phyloP scores from a whole-genome alignment of 106 monocot species.

The Dendrobium officinale region DNA sequence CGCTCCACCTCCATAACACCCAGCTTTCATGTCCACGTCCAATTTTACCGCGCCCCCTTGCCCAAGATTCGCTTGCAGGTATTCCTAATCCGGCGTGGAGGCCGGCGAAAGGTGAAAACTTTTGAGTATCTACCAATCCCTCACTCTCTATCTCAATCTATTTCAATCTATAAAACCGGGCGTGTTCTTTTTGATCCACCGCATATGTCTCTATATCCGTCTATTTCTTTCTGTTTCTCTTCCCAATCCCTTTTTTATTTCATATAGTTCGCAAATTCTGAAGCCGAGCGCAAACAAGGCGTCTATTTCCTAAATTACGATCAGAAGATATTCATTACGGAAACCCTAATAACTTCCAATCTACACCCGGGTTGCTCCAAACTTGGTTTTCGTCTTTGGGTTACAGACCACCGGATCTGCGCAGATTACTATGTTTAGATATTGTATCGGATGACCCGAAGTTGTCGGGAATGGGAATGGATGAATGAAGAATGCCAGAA shows the following conservation, averaged over 20 bases:
- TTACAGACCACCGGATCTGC: background rate
- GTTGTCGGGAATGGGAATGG: conserved; percentile 12
- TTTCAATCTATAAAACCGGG: background rate
- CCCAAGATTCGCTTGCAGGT: background rate
- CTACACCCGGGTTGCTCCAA: background rate
- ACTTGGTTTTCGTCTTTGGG: background rate
- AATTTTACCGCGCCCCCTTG: background rate
- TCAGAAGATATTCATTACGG: background rate
- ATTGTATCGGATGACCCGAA: background rate
- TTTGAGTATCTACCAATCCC: background rate
- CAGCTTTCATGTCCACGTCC: background rate
- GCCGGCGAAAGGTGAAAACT: background rate
- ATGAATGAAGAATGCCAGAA: conserved; percentile 69
- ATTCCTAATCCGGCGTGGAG: background rate
- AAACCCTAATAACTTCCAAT: background rate
- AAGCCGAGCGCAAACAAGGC: background rate
- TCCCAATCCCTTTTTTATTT: no score
- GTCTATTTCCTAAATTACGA: background rate
- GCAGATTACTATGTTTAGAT: background rate
- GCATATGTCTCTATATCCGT: background rate
- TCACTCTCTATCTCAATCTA: background rate
- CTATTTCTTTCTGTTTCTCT: background rate
- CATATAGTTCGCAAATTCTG: background rate
- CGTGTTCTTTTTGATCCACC: background rate
- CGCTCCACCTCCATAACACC: background rate